These are phyloP conservation scores for Solanum tarijense DNA, from an alignment of 257 asterid species.

Conservation along the genomic window DNA sequence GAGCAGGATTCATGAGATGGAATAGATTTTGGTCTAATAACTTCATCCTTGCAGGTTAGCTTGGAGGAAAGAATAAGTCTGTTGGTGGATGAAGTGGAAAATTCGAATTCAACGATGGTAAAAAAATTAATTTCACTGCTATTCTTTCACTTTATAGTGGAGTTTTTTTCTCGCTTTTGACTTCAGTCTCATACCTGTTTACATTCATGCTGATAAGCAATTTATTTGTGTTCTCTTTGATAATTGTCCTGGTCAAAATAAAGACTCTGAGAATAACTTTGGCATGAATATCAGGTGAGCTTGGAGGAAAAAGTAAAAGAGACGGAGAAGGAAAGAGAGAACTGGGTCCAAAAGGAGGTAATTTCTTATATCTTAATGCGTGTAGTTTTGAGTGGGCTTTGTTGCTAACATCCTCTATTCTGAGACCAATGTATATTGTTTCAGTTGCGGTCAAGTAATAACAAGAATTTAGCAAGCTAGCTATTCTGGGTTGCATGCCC, in stretches of 20 bases:
- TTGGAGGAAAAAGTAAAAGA: conserved; percentile 48
- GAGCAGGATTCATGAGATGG: background rate
- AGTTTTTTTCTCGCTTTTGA: background rate
- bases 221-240: background rate
- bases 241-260: background rate
- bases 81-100: conserved; percentile 31
- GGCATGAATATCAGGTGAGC: conserved; percentile 34
- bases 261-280: background rate
- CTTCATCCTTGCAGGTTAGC: conserved; percentile 32
- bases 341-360: conserved; percentile 61
- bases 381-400: background rate
- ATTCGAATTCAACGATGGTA: conserved; percentile 35
- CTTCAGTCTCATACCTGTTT: background rate
- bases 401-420: background rate
- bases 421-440: background rate
- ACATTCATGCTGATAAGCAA: background rate
- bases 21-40: background rate
- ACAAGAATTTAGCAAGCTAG: background rate
- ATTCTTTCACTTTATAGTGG: background rate
- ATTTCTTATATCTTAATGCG: conserved; percentile 5
- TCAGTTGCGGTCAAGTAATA: background rate
- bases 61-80: conserved; percentile 34
- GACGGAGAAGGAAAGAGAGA: conserved; percentile 47
- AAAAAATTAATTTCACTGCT: background rate
- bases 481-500: background rate